These are phyloP conservation scores for Tulasnella sp. DNA, from an alignment of 768 basidiomycete genomes.

Conservation along the genomic window DNA sequence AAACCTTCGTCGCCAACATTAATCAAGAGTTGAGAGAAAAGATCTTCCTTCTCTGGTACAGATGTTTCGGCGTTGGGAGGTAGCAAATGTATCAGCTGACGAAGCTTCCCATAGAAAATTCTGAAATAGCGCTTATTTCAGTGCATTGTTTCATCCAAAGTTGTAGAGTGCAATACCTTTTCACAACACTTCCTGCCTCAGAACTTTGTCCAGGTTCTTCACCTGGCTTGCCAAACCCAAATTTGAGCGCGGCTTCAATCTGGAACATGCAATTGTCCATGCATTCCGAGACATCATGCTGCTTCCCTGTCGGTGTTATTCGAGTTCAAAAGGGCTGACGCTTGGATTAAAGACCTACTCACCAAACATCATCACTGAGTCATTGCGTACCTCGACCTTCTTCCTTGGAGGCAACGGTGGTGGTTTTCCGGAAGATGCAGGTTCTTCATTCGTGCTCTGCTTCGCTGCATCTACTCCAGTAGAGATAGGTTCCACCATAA, in stretches of 20 bases:
- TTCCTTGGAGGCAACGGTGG: conserved; percentile 44
- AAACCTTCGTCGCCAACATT: conserved; percentile 82
- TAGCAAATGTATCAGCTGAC: conserved; percentile 38
- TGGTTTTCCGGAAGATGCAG: conserved; percentile 29
- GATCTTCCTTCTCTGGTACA: conserved; percentile 74
- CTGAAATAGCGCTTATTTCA: no score
- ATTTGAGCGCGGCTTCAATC: conserved; percentile 83
- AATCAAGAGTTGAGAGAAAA: conserved; percentile 88
- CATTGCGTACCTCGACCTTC: conserved; percentile 37
- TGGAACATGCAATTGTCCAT: conserved; percentile 99
- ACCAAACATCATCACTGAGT: conserved; percentile 89
- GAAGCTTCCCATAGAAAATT: conserved; percentile 80
- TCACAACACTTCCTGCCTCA: conserved; percentile 10
- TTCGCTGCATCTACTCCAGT: not conserved
- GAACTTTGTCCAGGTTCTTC: not conserved
- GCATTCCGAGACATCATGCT: conserved; percentile 97
- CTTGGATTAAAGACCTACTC: conserved; percentile 19
- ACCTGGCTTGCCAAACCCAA: conserved; percentile 27
- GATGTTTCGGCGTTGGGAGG: conserved; percentile 37
- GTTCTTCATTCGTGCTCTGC: not conserved
- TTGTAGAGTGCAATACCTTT: conserved; percentile 16
- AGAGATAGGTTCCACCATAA: not conserved
- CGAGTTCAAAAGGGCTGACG: not conserved
- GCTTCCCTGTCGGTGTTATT: conserved; percentile 48
- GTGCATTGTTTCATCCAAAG: no score